A percentile compares a stretch with the other conserved stretches of the same genome.
Evolutionary conservation across 1,284 basidiomycete genomes (phyloP).

Genomic region (Leccinum discolor): DNA sequence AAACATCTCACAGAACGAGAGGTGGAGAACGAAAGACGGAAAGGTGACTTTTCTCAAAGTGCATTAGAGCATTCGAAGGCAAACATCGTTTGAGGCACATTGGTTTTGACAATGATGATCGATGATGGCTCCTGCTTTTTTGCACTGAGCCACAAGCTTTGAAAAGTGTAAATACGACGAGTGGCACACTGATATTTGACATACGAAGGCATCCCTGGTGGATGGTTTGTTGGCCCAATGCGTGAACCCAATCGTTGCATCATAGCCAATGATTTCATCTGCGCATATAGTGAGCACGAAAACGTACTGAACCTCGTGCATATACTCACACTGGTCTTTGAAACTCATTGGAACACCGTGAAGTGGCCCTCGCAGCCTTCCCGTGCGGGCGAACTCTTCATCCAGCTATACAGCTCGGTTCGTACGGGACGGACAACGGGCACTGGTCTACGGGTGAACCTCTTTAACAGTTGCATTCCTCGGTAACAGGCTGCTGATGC

Average conservation of each 20-base stretch:
- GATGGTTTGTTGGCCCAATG: slow-evolving; percentile 64
- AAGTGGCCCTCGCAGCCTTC: slow-evolving; percentile 65
- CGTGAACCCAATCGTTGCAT: slow-evolving; percentile 76
- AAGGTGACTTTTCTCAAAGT: slow-evolving; percentile 67
- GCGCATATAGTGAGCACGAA: slow-evolving; percentile 10
- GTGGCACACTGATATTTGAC: slow-evolving; percentile 21
- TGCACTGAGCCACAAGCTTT: slow-evolving; percentile 45
- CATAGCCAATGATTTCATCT: slow-evolving; percentile 66
- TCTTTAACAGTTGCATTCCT: no score
- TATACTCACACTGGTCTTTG: slow-evolving; percentile 65
- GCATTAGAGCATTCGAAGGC: slow-evolving; percentile 89
- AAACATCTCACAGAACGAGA: slow-evolving; percentile 79
- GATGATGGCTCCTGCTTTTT: slow-evolving; percentile 47
- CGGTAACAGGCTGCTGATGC: no score
- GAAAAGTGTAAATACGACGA: not conserved
- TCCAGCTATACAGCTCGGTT: slow-evolving; percentile 48
- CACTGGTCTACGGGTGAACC: no score
- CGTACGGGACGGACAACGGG: no score
- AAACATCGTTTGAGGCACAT: slow-evolving; percentile 82
- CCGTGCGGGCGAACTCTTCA: slow-evolving; percentile 60
- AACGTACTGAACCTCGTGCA: not conserved
- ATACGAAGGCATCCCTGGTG: slow-evolving; percentile 56
- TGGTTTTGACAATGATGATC: slow-evolving; percentile 65
- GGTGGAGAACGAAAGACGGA: slow-evolving; percentile 74
- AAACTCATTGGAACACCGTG: slow-evolving; percentile 83